Evolutionary conservation across 768 basidiomycete genomes (phyloP), one percentile per base, ranked within the genome.

Genomic region (Tricholoma bakamatsutake): DNA sequence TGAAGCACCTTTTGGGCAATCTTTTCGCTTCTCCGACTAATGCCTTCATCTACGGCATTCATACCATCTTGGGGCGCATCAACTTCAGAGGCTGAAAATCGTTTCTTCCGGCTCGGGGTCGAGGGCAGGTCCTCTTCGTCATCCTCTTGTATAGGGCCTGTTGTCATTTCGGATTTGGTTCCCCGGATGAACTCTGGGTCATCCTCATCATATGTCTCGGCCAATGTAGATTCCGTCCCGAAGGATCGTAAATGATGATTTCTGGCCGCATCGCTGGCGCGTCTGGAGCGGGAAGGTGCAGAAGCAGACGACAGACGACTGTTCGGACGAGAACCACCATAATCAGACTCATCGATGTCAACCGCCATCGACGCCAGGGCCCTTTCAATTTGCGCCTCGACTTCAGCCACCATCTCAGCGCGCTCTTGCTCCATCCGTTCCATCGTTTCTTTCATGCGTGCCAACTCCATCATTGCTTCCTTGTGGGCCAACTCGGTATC

Each of bases 321-420:
- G 58, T 69, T 78, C 24, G 87, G 83, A 50, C 86, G 80, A 35
- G 88, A 88, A 59, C 80, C 80, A 42, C 78, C 78, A 55, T 88
- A 88, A 61, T 92, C 90, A 15, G 87, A 90, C 53, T 89, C 88
- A 50, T 82, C 84, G 52, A 88, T 76, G 60, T 85, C 88, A 57
- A 91, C 86, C 24, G 86, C 84, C 90, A 93, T 92, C 24, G 88
- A 88, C 27, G 82, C 86, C 50, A 93, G 76, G 0, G 92, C 91
- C 55, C 87, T 80, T 69, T 93, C 91, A 63, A 93, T 93, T 73
- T 93, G 91, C 27, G 88, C 88, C 66, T 93, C 91, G 21, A 93
- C 90, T 71, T 93, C 91, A n/a, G 89, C 90, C 40, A 93, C 86
- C 91, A 92, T 90, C 64, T 87, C 87, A 52, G 85, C 82, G 59